A percentile compares a stretch with the other conserved stretches of the same genome.
These are phyloP conservation scores for Oryza meyeriana DNA, from an alignment of 176 grass and related monocot species.

Conservation along the genomic window DNA sequence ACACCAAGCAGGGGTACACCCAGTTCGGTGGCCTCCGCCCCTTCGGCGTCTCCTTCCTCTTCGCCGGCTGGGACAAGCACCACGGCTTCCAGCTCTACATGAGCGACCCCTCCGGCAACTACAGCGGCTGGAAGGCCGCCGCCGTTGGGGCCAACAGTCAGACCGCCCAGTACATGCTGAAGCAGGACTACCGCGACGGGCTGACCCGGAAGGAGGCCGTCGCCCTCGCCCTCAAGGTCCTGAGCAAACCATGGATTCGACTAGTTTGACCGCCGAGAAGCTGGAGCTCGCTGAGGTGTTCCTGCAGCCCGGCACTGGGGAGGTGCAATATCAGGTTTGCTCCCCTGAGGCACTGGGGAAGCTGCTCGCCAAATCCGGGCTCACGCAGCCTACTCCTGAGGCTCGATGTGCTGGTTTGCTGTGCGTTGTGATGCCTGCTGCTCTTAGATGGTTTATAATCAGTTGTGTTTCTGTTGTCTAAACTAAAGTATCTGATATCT, in stretches of 20 bases:
- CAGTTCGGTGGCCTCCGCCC: slow-evolving; percentile 94
- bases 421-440: slow-evolving; percentile 27
- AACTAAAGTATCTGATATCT: slow-evolving; percentile 37
- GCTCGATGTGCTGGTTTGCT: slow-evolving; percentile 47
- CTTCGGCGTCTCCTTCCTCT: slow-evolving; percentile 93
- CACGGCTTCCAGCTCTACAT: slow-evolving; percentile 93
- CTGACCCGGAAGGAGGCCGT: slow-evolving; percentile 81
- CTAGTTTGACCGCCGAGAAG: slow-evolving; percentile 79
- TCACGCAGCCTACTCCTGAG: slow-evolving; percentile 56
- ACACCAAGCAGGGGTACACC: slow-evolving; percentile 94
- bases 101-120: slow-evolving; percentile 87
- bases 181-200: slow-evolving; percentile 90
- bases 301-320: slow-evolving; percentile 50
- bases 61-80: slow-evolving; percentile 89
- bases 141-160: slow-evolving; percentile 91
- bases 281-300: slow-evolving; percentile 86
- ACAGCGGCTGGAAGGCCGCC: slow-evolving; percentile 87
- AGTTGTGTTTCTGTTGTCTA: slow-evolving; percentile 34
- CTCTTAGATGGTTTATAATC: slow-evolving; percentile 44
- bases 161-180: slow-evolving; percentile 89
- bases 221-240: slow-evolving; percentile 75
- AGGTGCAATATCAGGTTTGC: slow-evolving; percentile 90
- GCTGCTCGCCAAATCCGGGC: slow-evolving; percentile 60
- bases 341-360: slow-evolving; percentile 56
- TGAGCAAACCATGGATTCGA: slow-evolving; percentile 96